phyloP scores from a whole-genome alignment of 345 rosid genomes.

The Aquilaria yunnanensis region DNA sequence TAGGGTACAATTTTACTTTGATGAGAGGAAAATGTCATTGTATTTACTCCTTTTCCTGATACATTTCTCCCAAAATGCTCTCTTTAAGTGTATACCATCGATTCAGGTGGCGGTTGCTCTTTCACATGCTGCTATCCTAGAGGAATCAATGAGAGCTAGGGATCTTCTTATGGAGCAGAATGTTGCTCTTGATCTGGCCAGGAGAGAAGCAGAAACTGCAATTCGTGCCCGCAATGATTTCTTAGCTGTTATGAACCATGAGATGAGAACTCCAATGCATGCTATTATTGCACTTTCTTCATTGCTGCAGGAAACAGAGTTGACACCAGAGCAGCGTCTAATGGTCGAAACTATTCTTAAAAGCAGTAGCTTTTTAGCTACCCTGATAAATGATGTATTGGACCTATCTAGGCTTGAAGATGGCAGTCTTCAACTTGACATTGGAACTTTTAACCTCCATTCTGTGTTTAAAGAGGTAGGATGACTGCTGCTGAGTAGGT shows the following conservation, averaged over 20 bases:
- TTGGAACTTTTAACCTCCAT: constrained; percentile 64
- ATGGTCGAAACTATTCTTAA: constrained; percentile 96
- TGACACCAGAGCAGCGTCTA: constrained; percentile 89
- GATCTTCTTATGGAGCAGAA: constrained; percentile 96
- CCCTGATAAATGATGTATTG: constrained; percentile 89
- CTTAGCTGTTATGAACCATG: constrained; percentile 98
- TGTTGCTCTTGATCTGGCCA: constrained; percentile 87
- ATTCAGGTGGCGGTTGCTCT: constrained; percentile 95
- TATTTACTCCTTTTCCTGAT: not conserved
- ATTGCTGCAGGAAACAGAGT: constrained; percentile 91
- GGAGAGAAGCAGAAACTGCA: constrained; percentile 96
- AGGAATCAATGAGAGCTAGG: constrained; percentile 99
- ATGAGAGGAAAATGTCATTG: not conserved
- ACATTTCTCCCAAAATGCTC: not conserved
- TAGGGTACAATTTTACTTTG: constrained; percentile 7
- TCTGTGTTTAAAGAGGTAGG: constrained; percentile 72
- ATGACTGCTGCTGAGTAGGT: constrained; percentile 2
- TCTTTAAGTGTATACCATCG: constrained; percentile 12
- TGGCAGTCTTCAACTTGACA: constrained; percentile 93
- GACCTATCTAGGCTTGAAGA: constrained; percentile 99
- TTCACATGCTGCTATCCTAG: constrained; percentile 96
- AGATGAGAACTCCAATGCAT: constrained; percentile 99
- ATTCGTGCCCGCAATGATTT: constrained; percentile 94
- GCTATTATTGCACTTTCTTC: constrained; percentile 95
- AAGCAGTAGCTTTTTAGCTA: constrained; percentile 86